Base-by-base conservation (phyloP, 2,329 filamentous ascomycete species). In the Fusarium tupiense region DNA sequence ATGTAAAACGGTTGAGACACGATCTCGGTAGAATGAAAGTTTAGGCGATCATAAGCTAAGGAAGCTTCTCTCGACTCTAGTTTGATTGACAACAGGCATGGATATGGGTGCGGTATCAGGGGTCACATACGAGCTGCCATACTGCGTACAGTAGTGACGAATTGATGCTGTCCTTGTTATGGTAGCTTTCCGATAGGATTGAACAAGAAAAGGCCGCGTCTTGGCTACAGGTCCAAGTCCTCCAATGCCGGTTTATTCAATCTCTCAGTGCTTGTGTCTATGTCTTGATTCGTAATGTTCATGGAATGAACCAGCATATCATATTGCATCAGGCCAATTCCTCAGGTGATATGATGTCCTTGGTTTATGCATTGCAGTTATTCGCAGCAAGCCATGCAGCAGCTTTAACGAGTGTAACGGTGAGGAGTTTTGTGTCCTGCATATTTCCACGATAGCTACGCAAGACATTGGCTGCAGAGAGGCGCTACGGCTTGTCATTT, bases 401-500 rank as follows among this genome's bases (percentile, higher is more conserved):
- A 29, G 35, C 44, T 40, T 31, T 53, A 31, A 35, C 46, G 50
- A 62, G 49, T 53, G 37, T 29, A 40, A 61, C 47, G 29, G 49
- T 56, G 37, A 56, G 40, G 13, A 58, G 50, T 37, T 61, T 44
- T 31, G 31, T 38, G 58, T 33, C 47, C 26, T 49, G 65, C 58
- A 69, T 64, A 26, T 37, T 26, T 26, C 31, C 11, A 20, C 33
- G 37, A 64, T 69, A 53, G 26, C 29, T 38, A 38, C 57, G 43
- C n/a, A 22, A 57, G 29, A 49, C 29, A 64, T 69, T 69, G 65
- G 49, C 12, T 41, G 35, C 20, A 43, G n/a, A 56, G 44, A 22
- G 31, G 16, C 61, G 43, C 47, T 58, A 24, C 31, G n/a, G 40
- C 33, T 50, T 71, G 49, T 71, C 67, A 61, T 67, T 71, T 71